Base-by-base conservation (phyloP, 768 basidiomycete genomes). In the Leucosporidium scottii region DNA sequence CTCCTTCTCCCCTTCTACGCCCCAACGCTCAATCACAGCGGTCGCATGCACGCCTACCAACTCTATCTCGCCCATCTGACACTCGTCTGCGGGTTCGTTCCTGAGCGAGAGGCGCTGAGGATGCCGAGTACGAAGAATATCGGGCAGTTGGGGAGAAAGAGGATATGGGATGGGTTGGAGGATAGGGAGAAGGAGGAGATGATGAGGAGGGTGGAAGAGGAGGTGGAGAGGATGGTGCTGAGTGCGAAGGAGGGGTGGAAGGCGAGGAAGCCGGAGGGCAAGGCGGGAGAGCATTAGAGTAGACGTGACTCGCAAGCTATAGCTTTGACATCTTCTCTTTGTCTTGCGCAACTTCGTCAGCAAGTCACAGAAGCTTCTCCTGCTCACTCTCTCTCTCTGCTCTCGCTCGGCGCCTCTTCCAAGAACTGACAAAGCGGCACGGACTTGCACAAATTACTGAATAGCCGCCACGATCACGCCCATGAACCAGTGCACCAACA, bases 81-180 rank as follows among this genome's bases (percentile, higher is more conserved):
- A 53, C 73, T 84, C 65, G 80, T 85, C 74, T 88, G 86, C 76
- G 94, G 93, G 4, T 97, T 92, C 89, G 81, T 84, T 67, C 82
- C 92, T 18, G 93, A 96, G 78, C 85, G 85, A 63, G 94, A 98
- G 78, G 84, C 81, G 30, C 77, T 98, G 72, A 81, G 94, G 67
- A 93, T 98, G 18, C 93, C 93, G 1, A 91, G 89, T 77, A 96
- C 94, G 50, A 84, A 91, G 66, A 92, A 92, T 75, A 96, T 93
- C 91, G 90, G 88, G 0, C 83, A 96, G 60, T 79, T 94, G 36
- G 93, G 93, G 2, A 23, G 73, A 39, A 70, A 15, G 58, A 49
- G 72, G 44, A 49, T 72, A 12, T 65, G 64, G 61, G 66, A 58
- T 18, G 49, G 3, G 9, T 7, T 8, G 13, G 57, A 21, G 49